Percentiles rank a stretch among this genome's conserved stretches.
phyloP scores from a whole-genome alignment of 257 asterid species.

The Mentha longifolia region DNA sequence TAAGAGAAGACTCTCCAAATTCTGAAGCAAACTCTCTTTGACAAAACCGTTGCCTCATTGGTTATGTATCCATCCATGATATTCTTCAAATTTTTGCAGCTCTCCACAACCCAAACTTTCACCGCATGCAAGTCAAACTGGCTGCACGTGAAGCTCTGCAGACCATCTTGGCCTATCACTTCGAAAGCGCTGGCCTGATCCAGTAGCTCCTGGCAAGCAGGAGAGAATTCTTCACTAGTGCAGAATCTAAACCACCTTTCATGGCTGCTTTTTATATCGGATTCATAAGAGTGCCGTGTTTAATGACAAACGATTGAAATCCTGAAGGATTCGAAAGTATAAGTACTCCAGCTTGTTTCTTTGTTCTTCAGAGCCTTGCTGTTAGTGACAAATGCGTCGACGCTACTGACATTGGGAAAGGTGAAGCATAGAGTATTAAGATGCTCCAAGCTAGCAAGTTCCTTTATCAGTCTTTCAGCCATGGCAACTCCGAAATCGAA shows the following conservation, averaged over 20 bases:
- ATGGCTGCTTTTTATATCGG: neutral
- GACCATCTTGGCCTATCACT: neutral
- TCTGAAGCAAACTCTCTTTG: neutral
- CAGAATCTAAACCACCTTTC: slow-evolving; percentile 20
- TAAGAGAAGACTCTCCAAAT: neutral
- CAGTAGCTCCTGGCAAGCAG: neutral
- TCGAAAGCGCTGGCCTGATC: slow-evolving; percentile 19
- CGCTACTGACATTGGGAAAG: slow-evolving; percentile 15
- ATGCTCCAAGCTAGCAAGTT: slow-evolving; percentile 24
- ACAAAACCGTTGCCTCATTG: too few species aligned
- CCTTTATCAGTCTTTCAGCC: neutral
- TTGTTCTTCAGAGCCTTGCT: slow-evolving; percentile 12
- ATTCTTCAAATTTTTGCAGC: too few species aligned
- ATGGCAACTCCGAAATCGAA: neutral
- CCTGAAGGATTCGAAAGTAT: slow-evolving; percentile 10
- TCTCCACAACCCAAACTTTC: too few species aligned
- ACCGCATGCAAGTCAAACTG: too few species aligned
- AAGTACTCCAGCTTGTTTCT: neutral
- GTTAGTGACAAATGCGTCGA: neutral
- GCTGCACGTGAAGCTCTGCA: neutral
- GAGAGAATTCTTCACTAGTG: neutral
- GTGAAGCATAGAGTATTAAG: slow-evolving; percentile 19
- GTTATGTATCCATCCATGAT: too few species aligned
- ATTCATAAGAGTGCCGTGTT: neutral
- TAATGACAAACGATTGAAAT: neutral